Conservation (phyloP, 352 stramenopile genomes). For the Phytophthora sp. region DNA sequence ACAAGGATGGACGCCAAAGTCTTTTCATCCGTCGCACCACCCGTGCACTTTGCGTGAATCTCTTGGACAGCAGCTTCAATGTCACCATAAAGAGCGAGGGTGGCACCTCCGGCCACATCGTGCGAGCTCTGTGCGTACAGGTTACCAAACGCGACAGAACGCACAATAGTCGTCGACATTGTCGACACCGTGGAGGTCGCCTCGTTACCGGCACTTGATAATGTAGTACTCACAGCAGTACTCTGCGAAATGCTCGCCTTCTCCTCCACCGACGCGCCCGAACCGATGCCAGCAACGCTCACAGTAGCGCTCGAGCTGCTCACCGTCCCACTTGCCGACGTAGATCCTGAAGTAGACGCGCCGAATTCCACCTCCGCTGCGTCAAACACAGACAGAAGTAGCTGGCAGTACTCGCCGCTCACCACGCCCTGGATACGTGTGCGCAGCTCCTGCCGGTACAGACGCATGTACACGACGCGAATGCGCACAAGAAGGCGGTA, state of each 20-base stretch:
- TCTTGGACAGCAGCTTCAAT: constrained; percentile 53
- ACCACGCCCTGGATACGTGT: constrained; percentile 23
- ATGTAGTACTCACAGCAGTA: not conserved
- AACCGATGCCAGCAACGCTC: not conserved
- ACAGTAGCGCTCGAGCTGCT: constrained; percentile 9
- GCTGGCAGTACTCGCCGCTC: constrained; percentile 33
- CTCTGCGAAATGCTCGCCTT: constrained; percentile 15
- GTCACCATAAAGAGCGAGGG: constrained; percentile 32
- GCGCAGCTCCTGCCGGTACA: constrained; percentile 52
- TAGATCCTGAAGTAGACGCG: constrained; percentile 10
- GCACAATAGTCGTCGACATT: too few relatives aligned
- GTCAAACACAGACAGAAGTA: constrained; percentile 28
- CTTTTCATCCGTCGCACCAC: constrained; percentile 17
- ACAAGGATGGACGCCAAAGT: constrained; percentile 26
- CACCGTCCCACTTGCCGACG: constrained; percentile 9
- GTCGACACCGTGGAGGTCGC: too few relatives aligned
- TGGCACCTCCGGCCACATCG: too few relatives aligned
- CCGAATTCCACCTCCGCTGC: constrained; percentile 24
- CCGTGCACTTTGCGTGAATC: constrained; percentile 34
- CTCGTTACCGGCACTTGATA: too few relatives aligned
- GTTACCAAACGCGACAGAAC: too few relatives aligned
- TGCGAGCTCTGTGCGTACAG: too few relatives aligned
- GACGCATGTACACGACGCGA: constrained; percentile 50
- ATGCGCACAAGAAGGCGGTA: constrained; percentile 44
- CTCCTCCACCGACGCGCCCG: constrained; percentile 9